Base-by-base conservation (phyloP, 176 grass and related monocot species). In the Coix lacrymajobi region DNA sequence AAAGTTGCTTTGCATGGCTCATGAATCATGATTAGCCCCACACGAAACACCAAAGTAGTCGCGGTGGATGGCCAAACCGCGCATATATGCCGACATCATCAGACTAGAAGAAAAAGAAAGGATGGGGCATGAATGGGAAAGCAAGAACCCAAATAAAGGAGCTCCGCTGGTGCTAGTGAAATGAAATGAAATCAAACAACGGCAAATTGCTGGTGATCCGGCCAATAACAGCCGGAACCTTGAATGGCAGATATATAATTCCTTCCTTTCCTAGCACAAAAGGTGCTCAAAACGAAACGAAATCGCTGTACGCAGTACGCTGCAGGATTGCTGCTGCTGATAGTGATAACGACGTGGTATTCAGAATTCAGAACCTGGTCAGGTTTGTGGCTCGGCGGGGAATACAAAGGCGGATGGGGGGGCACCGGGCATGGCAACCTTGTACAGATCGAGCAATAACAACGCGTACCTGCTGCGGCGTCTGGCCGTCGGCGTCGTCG, bases 381-480 rank as follows among this genome's bases (percentile, higher is more conserved):
- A 41, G 39, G 39, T 10, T 41, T 41, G 39, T 41, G 39, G 39
- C 9, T 41, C 39, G 39, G 10, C 9, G 10, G 10, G 10, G 10
- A 41, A 41, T 41, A 1, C 39, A 41, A 2, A 41, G 10, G 7
- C 37, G n/a, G n/a, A n/a, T n/a, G n/a, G n/a, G n/a, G n/a, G n/a
- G n/a, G n/a, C n/a, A n/a, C n/a, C n/a, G n/a, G 33, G 33, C 33
- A 33, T 33, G 33, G 33, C 33, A 33, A 33, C 33, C 33, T 4
- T 33, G 33, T 33, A 33, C 33, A 33, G 2, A 33, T 4, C 2
- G 33, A 33, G 4, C 33, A 33, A 4, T 2, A 2, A 33, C 11
- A 40, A 40, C 40, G 40, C 7, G 38, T 74, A 94, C 92, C 87
- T 94, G 92, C 61, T 87, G 84, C 5, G 92, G 89, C 24, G 89